phyloP scores from a whole-genome alignment of 495 filamentous ascomycete species.

The Physcia stellaris region DNA sequence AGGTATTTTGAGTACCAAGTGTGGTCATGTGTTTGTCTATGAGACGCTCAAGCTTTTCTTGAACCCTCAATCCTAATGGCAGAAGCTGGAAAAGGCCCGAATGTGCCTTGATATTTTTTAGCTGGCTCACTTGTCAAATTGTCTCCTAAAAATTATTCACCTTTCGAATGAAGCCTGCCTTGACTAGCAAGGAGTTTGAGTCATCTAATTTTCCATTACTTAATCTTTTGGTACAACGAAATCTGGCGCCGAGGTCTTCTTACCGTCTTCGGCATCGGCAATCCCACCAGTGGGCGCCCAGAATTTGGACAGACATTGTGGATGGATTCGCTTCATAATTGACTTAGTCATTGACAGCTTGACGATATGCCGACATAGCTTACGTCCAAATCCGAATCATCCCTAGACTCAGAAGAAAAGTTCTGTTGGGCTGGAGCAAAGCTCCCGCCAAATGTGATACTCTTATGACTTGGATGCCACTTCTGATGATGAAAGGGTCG shows the following conservation, averaged over 20 bases:
- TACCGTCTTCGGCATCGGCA: too few species aligned
- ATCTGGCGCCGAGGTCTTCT: too few species aligned
- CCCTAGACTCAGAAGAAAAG: not conserved
- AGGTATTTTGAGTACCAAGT: constrained; percentile 39
- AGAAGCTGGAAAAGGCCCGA: constrained; percentile 88
- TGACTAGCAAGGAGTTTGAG: constrained; percentile 58
- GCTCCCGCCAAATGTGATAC: not conserved
- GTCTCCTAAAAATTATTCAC: constrained; percentile 11
- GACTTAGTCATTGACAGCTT: not conserved
- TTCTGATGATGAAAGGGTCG: too few species aligned
- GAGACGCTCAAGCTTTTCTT: constrained; percentile 72
- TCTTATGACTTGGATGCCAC: not conserved
- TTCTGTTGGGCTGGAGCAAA: not conserved
- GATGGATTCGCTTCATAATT: not conserved
- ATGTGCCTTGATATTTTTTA: constrained; percentile 43
- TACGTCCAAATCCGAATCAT: not conserved
- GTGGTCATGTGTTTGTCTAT: constrained; percentile 81
- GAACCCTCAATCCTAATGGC: constrained; percentile 77
- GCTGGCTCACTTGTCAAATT: not conserved
- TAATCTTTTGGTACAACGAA: too few species aligned
- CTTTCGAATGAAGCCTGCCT: constrained; percentile 71
- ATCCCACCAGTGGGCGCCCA: constrained; percentile 18
- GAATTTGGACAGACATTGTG: constrained; percentile 13
- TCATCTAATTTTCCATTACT: too few species aligned
- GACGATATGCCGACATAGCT: constrained; percentile 4